Percentiles rank a stretch among this genome's conserved stretches.
Evolutionary conservation across 2,329 filamentous ascomycete species (phyloP).

Genomic region (Ophiostoma sp.): DNA sequence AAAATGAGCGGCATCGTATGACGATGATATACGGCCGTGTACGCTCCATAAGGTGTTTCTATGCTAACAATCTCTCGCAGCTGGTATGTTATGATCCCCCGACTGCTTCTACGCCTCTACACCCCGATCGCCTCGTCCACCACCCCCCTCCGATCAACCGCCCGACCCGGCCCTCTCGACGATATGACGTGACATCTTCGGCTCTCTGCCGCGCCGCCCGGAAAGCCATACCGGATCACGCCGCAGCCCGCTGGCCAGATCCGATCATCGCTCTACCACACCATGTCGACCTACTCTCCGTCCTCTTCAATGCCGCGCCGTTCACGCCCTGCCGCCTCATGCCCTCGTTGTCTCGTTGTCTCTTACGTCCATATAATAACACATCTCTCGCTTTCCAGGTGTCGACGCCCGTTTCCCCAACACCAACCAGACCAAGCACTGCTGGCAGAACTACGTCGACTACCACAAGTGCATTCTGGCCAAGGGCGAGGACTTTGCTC

Average conservation of each 20-base stretch:
- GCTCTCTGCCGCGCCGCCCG: conserved; percentile 6
- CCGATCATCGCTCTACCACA: not conserved
- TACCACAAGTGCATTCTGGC: conserved; percentile 99
- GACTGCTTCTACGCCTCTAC: not conserved
- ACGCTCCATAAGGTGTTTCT: not conserved
- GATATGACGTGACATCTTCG: conserved; percentile 1
- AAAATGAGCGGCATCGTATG: conserved; percentile 26
- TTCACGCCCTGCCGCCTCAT: not conserved
- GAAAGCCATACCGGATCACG: not conserved
- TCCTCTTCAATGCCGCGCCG: not conserved
- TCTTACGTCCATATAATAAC: conserved; percentile 4
- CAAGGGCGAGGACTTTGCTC: conserved; percentile 97
- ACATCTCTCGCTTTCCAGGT: conserved; percentile 50
- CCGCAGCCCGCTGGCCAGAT: not conserved
- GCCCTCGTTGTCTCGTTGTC: not conserved
- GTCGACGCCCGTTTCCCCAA: conserved; percentile 99
- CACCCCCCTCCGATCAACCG: not conserved
- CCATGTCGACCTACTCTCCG: not conserved
- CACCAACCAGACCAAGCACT: conserved; percentile 98
- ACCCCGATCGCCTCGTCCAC: not conserved
- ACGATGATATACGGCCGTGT: conserved; percentile 18
- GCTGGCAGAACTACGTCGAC: conserved; percentile 99
- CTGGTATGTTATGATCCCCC: conserved; percentile 25
- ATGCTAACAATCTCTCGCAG: conserved; percentile 23
- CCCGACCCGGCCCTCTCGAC: not conserved